These are phyloP conservation scores for Cryptococcus maquisensis DNA, from an alignment of 1,284 basidiomycete species.

Conservation along the genomic window DNA sequence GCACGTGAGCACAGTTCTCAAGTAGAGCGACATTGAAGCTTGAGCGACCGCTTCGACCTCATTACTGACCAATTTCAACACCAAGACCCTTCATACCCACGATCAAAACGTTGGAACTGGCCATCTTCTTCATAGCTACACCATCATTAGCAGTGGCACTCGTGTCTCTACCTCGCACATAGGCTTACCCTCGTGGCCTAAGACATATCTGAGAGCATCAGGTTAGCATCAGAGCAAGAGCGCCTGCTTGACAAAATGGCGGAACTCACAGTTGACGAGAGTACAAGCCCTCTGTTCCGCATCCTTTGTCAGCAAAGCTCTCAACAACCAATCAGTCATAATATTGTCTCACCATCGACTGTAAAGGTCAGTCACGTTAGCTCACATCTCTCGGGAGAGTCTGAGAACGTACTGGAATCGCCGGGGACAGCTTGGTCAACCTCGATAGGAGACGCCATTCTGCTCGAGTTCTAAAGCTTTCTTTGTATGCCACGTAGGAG, in stretches of 20 bases:
- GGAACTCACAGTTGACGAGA: constrained; percentile 84
- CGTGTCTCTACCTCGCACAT: no score
- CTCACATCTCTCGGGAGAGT: neutral
- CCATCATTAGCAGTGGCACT: constrained; percentile 57
- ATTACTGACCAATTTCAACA: constrained; percentile 79
- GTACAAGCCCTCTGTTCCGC: constrained; percentile 71
- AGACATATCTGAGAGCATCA: constrained; percentile 67
- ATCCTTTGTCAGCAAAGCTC: constrained; percentile 2
- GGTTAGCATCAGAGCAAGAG: constrained; percentile 16
- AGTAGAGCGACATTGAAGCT: no score
- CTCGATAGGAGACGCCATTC: constrained; percentile 45
- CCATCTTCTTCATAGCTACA: constrained; percentile 98
- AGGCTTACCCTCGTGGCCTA: constrained; percentile 83
- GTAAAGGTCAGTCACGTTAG: constrained; percentile 3
- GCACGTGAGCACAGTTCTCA: neutral
- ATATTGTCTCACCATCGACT: constrained; percentile 45
- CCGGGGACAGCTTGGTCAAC: constrained; percentile 40
- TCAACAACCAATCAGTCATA: no score
- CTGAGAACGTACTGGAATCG: constrained; percentile 35
- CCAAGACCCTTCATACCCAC: constrained; percentile 91
- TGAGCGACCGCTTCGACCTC: no score
- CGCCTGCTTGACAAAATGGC: neutral
- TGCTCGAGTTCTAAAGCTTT: neutral
- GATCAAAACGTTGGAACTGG: constrained; percentile 89
- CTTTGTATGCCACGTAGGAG: neutral